Base-by-base conservation (phyloP, 2,329 filamentous ascomycete genomes). In the Nemania sp. region DNA sequence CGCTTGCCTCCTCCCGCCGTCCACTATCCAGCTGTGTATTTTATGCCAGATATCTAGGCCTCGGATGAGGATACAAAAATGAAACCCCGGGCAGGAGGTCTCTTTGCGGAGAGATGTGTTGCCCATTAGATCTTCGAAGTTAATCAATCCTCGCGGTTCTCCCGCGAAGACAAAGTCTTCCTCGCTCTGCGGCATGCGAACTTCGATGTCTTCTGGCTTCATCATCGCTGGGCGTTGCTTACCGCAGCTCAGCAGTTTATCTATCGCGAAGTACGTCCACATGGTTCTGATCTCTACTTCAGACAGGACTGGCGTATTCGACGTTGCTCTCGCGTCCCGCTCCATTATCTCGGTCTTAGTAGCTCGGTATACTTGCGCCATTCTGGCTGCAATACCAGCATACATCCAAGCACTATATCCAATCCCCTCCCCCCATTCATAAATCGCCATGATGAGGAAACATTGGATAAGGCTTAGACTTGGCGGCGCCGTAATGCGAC, bases 181-280 rank as follows among this genome's bases (percentile, higher is more conserved):
- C 32, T 69, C 64, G 43, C 57, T 69, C 45, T 69, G 67, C 2
- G 67, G 69, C 64, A 71, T 63, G 6, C 64, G 67, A 13, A 69
- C 64, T 29, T 71, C 61, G 22, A 71, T 67, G 24, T 71, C 66
- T 53, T 67, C 64, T 8, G 61, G 52, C 13, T 62, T 62, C 61
- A 69, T 71, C 66, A 71, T 71, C 22, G 69, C 64, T 18, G 69
- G 69, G 3, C 67, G 69, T 54, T 71, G 67, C 49, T 65, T 69
- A 6, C 64, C 67, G 51, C 67, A 71, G 51, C 69, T 71, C 15
- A 71, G 43, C 43, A 71, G n/a, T 43, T 69, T 69, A 61, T 71
- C 67, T 52, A 71, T 67, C 2, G 57, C 62, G 24, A 69, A 71
- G n/a, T 66, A 67, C 6, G 69, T 69, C 69, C 69, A 71, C 60